Conservation (phyloP, 1,284 basidiomycete species). For the Cryptococcus maquisensis region DNA sequence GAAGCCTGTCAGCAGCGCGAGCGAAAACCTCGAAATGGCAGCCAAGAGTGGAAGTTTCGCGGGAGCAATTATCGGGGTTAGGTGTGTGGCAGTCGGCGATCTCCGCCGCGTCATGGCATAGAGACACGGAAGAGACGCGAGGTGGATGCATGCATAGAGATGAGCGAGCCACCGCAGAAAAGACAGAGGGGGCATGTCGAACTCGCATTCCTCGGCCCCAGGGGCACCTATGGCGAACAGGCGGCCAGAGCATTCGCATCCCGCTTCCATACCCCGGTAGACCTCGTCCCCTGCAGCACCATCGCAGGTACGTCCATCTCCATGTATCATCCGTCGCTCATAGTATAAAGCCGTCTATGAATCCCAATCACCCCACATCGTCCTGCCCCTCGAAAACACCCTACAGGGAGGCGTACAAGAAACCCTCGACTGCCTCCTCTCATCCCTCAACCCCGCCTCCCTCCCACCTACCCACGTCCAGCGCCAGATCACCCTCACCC, state of each 20-base stretch:
- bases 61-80: no score
- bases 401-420: conserved; percentile 46
- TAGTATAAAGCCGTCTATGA: conserved; percentile 27
- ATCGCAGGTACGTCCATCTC: conserved; percentile 26
- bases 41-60: no score
- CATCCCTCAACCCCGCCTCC: neutral
- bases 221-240: conserved; percentile 47
- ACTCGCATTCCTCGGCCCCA: conserved; percentile 46
- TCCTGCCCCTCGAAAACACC: conserved; percentile 48
- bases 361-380: conserved; percentile 23
- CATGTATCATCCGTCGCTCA: neutral
- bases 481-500: conserved; percentile 1
- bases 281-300: conserved; percentile 31
- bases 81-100: no score
- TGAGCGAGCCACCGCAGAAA: neutral
- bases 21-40: no score
- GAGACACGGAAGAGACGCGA: no score
- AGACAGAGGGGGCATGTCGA: neutral
- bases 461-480: neutral
- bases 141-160: no score
- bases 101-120: no score
- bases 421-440: conserved; percentile 40
- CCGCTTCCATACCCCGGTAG: conserved; percentile 7
- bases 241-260: conserved; percentile 24
- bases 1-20: neutral